Base-by-base conservation (phyloP, 2,329 filamentous ascomycete genomes). In the Talaromyces sp. region DNA sequence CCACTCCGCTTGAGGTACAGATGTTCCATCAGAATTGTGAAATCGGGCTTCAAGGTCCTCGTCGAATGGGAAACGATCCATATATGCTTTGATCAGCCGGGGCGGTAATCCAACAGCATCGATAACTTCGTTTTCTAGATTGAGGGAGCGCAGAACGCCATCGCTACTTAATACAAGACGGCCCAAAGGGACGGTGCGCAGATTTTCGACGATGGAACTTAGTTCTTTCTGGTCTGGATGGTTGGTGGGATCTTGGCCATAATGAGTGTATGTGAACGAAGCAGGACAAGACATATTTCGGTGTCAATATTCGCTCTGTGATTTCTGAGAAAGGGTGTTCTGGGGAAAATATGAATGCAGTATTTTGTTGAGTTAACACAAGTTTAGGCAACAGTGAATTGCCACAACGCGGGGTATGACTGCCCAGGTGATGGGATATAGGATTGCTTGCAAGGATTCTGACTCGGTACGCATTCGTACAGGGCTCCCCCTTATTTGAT, bases 211-310 rank as follows among this genome's bases (percentile, higher is more conserved):
- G 15, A 64, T 66, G 22, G 58, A 34, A 25, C 3, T 64, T 53
- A 64, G 19, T 60, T 66, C 54, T 59, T 66, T 66, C 49, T 66
- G 65, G 61, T 60, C 65, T 40, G 65, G 61, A 51, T 64, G 65
- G 34, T 64, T 66, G 27, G n/a, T 61, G 8, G 65, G 61, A 36
- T 66, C 65, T n/a, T 53, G 43, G 13, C 61, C 61, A 51, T 66
- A 66, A 36, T 34, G 54, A 45, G n/a, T 40, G 36, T 59, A 59
- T n/a, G 8, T 25, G 19, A 36, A 43, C 31, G 36, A 29, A 43
- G 36, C 15, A 43, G 56, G 7, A 59, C 36, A 59, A 43, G 56
- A 45, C 56, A 59, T 59, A 8, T 2, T 27, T 40, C 25, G 5
- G 4, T 13, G 13, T 27, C 19, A 25, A 40, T 29, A 27, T 13